Evolutionary conservation across 2,329 filamentous ascomycete genomes (phyloP).

Genomic region (Ophiocordyceps camponoti-leonardi): DNA sequence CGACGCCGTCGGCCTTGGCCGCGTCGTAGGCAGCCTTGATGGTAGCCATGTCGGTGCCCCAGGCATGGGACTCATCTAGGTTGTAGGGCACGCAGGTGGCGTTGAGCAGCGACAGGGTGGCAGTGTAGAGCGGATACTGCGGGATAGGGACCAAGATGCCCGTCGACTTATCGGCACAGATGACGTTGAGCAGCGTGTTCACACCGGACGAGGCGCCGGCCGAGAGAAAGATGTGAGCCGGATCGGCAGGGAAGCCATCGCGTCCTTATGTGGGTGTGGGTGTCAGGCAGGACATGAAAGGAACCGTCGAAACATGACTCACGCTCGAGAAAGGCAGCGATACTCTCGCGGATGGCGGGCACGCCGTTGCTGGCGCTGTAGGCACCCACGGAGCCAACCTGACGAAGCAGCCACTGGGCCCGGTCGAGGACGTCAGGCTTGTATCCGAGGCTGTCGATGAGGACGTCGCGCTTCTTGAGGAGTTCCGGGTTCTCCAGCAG

Average conservation of each 20-base stretch:
- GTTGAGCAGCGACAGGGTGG: conserved; percentile 71
- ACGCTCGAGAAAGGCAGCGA: conserved; percentile 87
- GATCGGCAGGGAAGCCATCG: conserved; percentile 74
- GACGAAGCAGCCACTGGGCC: conserved; percentile 62
- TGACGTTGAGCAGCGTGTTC: conserved; percentile 79
- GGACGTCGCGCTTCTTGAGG: conserved; percentile 65
- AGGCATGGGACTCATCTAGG: conserved; percentile 70
- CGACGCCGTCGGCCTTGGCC: conserved; percentile 59
- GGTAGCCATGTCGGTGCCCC: conserved; percentile 72
- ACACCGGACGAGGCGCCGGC: conserved; percentile 87
- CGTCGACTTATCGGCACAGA: conserved; percentile 59
- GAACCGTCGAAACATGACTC: conserved; percentile 13
- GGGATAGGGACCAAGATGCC: conserved; percentile 91
- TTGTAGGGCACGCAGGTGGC: conserved; percentile 84
- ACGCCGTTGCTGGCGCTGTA: conserved; percentile 92
- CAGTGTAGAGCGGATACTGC: conserved; percentile 95
- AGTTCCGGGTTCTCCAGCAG: conserved; percentile 79
- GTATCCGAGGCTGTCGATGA: conserved; percentile 64
- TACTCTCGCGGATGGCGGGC: conserved; percentile 69
- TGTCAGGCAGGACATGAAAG: background rate
- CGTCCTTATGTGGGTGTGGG: conserved; percentile 37
- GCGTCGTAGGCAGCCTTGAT: conserved; percentile 60
- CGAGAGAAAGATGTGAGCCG: conserved; percentile 74
- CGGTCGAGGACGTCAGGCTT: conserved; percentile 77
- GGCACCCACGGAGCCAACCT: conserved; percentile 81